phyloP scores from a whole-genome alignment of 2,329 filamentous ascomycete genomes.

The Fusarium incarnatum region DNA sequence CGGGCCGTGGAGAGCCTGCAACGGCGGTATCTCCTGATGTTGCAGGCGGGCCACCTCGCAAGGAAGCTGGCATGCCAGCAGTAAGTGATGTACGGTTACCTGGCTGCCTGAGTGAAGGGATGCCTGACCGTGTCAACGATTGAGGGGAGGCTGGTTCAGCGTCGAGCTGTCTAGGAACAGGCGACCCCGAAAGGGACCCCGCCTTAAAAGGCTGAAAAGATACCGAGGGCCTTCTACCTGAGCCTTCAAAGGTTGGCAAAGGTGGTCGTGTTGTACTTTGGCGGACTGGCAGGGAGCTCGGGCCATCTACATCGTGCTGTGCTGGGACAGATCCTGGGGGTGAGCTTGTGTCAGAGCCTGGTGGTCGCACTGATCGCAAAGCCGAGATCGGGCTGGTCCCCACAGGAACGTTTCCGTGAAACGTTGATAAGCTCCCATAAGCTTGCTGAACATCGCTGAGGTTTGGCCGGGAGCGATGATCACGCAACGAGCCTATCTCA shows the following conservation, averaged over 20 bases:
- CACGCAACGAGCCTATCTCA: slow-evolving; percentile 81
- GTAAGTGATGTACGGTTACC: slow-evolving; percentile 79
- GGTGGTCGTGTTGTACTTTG: slow-evolving; percentile 49
- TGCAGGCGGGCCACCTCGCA: slow-evolving; percentile 71
- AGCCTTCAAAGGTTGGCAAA: slow-evolving; percentile 62
- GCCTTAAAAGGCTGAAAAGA: slow-evolving; percentile 98
- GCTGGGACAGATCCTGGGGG: slow-evolving; percentile 64
- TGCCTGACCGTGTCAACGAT: slow-evolving; percentile 61
- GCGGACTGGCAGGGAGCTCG: slow-evolving; percentile 67
- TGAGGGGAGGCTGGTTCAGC: slow-evolving; percentile 68
- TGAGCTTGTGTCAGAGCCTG: slow-evolving; percentile 72
- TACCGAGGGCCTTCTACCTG: slow-evolving; percentile 79
- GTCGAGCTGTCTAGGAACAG: slow-evolving; percentile 64
- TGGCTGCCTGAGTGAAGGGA: slow-evolving; percentile 63
- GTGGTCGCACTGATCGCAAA: slow-evolving; percentile 73
- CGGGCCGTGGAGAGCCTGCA: slow-evolving; percentile 82
- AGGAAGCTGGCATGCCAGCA: slow-evolving; percentile 78
- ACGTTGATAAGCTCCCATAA: slow-evolving; percentile 91
- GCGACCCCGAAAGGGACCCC: slow-evolving; percentile 91
- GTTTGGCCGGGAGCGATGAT: slow-evolving; percentile 62
- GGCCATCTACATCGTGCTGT: slow-evolving; percentile 58
- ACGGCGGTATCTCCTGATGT: slow-evolving; percentile 71
- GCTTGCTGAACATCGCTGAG: slow-evolving; percentile 77
- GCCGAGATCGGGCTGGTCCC: slow-evolving; percentile 89
- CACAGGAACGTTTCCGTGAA: slow-evolving; percentile 81